A percentile compares a stretch with the other conserved stretches of the same genome.
phyloP scores from a whole-genome alignment of 306 rosid species.

The Lathyrus oleraceus region DNA sequence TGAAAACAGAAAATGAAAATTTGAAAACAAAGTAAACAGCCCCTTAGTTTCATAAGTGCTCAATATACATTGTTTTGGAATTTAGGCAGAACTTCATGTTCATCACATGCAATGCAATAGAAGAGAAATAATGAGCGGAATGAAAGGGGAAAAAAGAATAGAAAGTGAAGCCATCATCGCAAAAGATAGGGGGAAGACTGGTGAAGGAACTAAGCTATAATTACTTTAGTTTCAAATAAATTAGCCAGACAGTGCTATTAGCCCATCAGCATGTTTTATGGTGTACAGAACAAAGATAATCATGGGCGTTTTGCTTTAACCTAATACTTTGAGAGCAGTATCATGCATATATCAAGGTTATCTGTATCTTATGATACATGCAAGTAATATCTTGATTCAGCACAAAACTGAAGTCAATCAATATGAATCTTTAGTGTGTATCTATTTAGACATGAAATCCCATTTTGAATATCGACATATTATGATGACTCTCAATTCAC shows the following conservation, averaged over 20 bases:
- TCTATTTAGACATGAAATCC: too few relatives aligned
- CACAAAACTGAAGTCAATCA: too few relatives aligned
- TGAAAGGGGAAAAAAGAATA: slow-evolving; percentile 1
- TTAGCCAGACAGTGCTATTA: neutral
- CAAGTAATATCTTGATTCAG: too few relatives aligned
- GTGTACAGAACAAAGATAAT: slow-evolving; percentile 9
- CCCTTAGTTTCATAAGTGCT: neutral
- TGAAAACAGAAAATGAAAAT: too few relatives aligned
- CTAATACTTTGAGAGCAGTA: slow-evolving; percentile 3
- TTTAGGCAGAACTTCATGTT: slow-evolving; percentile 1
- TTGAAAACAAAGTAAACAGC: too few relatives aligned
- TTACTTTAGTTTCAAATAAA: slow-evolving; percentile 5
- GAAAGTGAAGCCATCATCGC: neutral
- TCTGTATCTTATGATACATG: too few relatives aligned
- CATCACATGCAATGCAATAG: slow-evolving; percentile 10
- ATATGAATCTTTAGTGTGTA: too few relatives aligned
- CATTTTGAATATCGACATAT: too few relatives aligned
- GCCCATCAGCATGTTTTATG: neutral
- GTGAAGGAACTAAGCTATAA: neutral
- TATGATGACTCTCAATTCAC: too few relatives aligned
- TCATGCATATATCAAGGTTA: neutral
- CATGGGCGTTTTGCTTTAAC: slow-evolving; percentile 5
- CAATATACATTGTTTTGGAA: neutral
- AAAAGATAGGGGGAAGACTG: slow-evolving; percentile 1
- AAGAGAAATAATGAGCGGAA: neutral